Evolutionary conservation across 1,284 basidiomycete species (phyloP), one percentile per base, ranked within the genome.

Genomic region (Cryptococcus neoformans): DNA sequence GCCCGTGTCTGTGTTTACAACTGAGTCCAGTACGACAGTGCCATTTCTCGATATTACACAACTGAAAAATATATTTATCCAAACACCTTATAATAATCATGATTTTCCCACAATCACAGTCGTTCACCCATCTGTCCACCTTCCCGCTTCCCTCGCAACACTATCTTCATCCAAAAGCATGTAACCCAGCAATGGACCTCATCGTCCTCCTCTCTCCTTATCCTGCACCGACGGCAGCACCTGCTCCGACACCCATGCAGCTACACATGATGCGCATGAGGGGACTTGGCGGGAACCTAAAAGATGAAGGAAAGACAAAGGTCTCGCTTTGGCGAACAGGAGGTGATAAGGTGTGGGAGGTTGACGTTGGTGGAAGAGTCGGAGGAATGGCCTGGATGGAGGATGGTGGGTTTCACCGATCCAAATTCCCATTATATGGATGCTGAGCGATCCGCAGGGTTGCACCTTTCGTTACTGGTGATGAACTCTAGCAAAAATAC

Each of bases 161-260:
- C 46, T 38, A 66, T n/a, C 67, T 76, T 8, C 69, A 72, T 44
- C 69, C 69, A 1, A 49, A 58, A 50, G 66, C 74, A 48, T 73
- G 72, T 57, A 74, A 74, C 48, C 73, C 74, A 0, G 57, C 63
- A 0, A 76, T 76, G 74, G 74, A 76, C 63, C 67, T 76, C 7
- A 65, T 74, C 35, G 67, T 58, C 34, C 65, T 73, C 6, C 54
- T 71, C 16, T 57, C 57, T 6, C 12, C 59, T 14, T 44, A 56
- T 8, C 12, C 9, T 34, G 46, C 51, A 4, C 28, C 49, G 16
- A 21, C 57, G n/a, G 36, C 11, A 35, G 36, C 44, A 8, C 46
- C n/a, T 12, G 21, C 40, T 3, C 6, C 40, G 21, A 16, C 17
- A 4, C 46, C 38, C 12, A 37, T 39, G 21, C 12, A 14, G 2